Conservation (phyloP, 1,284 basidiomycete genomes). For the Neotropicomus parvogracilis region DNA sequence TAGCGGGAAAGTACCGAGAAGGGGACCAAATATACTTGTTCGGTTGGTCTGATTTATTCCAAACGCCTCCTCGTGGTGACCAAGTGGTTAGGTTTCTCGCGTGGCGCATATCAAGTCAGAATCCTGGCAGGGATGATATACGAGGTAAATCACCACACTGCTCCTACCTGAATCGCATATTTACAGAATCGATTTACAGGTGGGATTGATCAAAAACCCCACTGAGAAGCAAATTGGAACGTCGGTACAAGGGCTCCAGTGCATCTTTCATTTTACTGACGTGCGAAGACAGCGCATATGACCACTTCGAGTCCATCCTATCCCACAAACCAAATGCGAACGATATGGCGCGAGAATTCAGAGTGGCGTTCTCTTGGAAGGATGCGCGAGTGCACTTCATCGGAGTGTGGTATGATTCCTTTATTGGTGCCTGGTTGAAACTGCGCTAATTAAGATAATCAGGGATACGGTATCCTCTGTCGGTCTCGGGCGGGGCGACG, state of each 20-base stretch:
- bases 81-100: slow-evolving; percentile 2
- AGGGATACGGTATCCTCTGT: slow-evolving; percentile 12
- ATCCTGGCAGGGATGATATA: slow-evolving; percentile 20
- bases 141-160: background rate
- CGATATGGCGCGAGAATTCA: slow-evolving; percentile 7
- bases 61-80: background rate
- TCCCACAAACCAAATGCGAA: slow-evolving; percentile 3
- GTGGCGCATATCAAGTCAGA: slow-evolving; percentile 35
- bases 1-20: slow-evolving; percentile 9
- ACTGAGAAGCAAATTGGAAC: slow-evolving; percentile 19
- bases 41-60: background rate
- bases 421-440: background rate
- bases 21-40: slow-evolving; percentile 11
- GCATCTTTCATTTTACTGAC: background rate
- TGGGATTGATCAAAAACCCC: slow-evolving; percentile 32
- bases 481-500: slow-evolving; percentile 1
- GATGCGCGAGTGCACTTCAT: slow-evolving; percentile 5
- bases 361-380: slow-evolving; percentile 4
- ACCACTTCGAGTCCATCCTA: slow-evolving; percentile 7
- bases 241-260: slow-evolving; percentile 1
- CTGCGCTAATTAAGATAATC: background rate
- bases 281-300: background rate
- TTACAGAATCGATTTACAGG: slow-evolving; percentile 14
- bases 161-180: background rate
- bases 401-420: slow-evolving; percentile 7